Percentiles rank a stretch among this genome's conserved stretches.
phyloP scores from a whole-genome alignment of 2,329 filamentous ascomycete species.

The Trichoderma asperellum region DNA sequence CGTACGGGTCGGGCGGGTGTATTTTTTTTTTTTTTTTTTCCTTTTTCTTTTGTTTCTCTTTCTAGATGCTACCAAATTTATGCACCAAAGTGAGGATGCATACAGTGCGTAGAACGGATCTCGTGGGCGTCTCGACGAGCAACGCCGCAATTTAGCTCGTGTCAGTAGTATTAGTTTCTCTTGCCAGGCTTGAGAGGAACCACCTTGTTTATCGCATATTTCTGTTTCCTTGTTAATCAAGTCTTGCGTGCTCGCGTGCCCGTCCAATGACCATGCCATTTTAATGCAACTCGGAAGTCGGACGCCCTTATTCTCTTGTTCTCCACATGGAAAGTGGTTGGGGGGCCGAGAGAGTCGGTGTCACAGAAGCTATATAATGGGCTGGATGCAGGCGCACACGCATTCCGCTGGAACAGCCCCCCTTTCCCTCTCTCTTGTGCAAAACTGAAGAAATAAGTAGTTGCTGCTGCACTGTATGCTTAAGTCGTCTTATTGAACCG shows the following conservation, averaged over 20 bases:
- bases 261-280: constrained; percentile 10
- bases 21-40: background rate
- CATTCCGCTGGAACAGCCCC: background rate
- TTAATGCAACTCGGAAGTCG: constrained; percentile 11
- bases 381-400: constrained; percentile 4
- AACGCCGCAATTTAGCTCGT: background rate
- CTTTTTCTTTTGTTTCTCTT: background rate
- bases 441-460: background rate
- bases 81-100: constrained; percentile 23
- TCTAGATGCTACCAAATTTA: constrained; percentile 1
- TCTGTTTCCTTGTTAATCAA: background rate
- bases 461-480: background rate
- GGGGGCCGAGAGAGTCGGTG: background rate
- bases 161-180: background rate
- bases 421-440: background rate
- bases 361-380: background rate
- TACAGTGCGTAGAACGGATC: constrained; percentile 15
- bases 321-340: constrained; percentile 17
- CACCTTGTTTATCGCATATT: background rate
- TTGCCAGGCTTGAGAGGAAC: background rate
- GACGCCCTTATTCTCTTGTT: constrained; percentile 2
- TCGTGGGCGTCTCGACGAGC: background rate
- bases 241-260: constrained; percentile 24
- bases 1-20: background rate
- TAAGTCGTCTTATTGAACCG: background rate